These are phyloP conservation scores for Sphaerulina vaccinii DNA, from an alignment of 2,329 filamentous ascomycete genomes.

Conservation along the genomic window DNA sequence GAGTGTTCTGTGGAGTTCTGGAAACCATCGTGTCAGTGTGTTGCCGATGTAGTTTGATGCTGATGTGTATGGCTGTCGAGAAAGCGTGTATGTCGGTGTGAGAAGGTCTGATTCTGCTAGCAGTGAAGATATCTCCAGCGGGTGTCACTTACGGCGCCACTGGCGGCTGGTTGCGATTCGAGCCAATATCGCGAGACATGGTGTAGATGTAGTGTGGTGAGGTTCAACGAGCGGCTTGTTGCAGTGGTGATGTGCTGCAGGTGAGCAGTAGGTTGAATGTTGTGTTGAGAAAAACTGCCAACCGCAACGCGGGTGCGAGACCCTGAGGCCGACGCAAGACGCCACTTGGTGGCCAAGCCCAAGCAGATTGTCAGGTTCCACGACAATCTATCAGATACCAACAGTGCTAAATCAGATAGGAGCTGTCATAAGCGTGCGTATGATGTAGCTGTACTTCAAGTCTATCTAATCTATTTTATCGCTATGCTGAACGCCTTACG, in stretches of 20 bases:
- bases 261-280: background rate
- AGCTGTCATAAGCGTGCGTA: too few relatives aligned
- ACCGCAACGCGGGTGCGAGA: too few relatives aligned
- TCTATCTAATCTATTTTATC: too few relatives aligned
- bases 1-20: constrained; percentile 98
- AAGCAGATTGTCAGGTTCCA: background rate
- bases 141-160: constrained; percentile 16
- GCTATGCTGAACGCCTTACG: too few relatives aligned
- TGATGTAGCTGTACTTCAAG: too few relatives aligned
- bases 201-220: background rate
- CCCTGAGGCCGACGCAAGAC: background rate
- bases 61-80: constrained; percentile 3
- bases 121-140: too few relatives aligned
- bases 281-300: too few relatives aligned
- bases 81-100: background rate
- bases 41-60: constrained; percentile 1
- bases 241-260: background rate
- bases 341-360: background rate
- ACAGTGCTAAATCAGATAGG: too few relatives aligned
- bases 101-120: background rate
- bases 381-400: background rate
- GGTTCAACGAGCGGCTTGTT: background rate
- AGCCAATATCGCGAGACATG: constrained; percentile 11
- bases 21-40: constrained; percentile 36
- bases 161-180: constrained; percentile 6